phyloP scores from a whole-genome alignment of 2,329 filamentous ascomycete genomes.

The Colletotrichum sublineola region DNA sequence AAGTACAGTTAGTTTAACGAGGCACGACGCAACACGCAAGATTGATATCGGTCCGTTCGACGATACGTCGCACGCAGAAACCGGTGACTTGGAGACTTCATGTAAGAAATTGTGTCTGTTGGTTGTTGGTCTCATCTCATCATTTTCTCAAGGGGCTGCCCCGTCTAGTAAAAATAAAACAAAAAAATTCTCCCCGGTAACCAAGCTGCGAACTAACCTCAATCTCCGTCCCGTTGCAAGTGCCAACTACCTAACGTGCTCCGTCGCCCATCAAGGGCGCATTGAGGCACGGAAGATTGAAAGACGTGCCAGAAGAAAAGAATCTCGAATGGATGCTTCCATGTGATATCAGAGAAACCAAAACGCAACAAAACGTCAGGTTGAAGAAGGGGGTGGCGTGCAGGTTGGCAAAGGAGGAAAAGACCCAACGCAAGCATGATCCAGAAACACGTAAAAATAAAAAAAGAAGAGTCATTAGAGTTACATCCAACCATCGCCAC shows the following conservation, averaged over 20 bases:
- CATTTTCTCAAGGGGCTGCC: conserved; percentile 13
- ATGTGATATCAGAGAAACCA: conserved; percentile 31
- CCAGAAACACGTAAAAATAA: conserved; percentile 23
- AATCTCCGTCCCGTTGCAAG: conserved; percentile 16
- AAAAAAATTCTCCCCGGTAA: neutral
- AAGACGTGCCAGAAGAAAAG: conserved; percentile 23
- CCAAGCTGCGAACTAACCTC: neutral
- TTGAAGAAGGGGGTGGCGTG: neutral
- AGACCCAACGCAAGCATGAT: conserved; percentile 9
- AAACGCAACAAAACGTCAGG: conserved; percentile 21
- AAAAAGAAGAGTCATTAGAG: conserved; percentile 34
- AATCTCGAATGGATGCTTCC: conserved; percentile 23
- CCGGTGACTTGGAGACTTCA: neutral
- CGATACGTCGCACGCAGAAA: neutral
- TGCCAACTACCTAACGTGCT: neutral
- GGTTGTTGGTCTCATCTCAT: conserved; percentile 29
- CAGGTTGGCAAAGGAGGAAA: neutral
- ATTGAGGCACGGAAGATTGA: neutral
- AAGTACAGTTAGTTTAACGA: neutral
- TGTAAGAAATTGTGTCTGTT: neutral
- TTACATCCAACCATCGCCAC: conserved; percentile 27
- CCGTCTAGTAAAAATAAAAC: neutral
- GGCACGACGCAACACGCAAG: neutral
- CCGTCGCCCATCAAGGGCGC: conserved; percentile 25
- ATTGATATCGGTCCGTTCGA: neutral